Evolutionary conservation across 202 grass and related monocot species (phyloP), one percentile per base, ranked within the genome.

Genomic region (Dendrocalamus latiflorus): DNA sequence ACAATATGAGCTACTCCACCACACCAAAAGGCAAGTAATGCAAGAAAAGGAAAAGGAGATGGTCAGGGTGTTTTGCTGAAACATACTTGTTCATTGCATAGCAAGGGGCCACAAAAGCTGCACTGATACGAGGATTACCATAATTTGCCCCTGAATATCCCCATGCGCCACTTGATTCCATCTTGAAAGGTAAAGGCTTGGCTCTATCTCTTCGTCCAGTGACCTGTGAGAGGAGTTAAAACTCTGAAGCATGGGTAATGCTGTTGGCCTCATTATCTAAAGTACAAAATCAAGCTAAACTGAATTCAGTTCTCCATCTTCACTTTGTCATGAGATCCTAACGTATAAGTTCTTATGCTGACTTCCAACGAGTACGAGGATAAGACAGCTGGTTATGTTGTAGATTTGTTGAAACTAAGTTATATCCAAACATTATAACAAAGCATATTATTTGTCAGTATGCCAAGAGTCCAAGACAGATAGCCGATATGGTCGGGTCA

Each of bases 191-290:
- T 78, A 98, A 89, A 82, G 95, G 93, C 38, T 44, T 95, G 45
- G 93, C 95, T 86, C 95, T 93, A 74, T 95, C 95, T 87, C 95
- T 91, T 85, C 91, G 90, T 60, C 95, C 95, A 78, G 95, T 98
- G 62, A 98, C 95, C 95, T 98, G 80, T 8, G 5, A 76, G 36
- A 70, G 44, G 11, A 86, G 8, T 80, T 24, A 75, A 83, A 83
- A 49, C 1, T 79, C 1, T 69, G 43, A 86, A 54, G 56, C 7
- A 65, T 78, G 49, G 61, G 60, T 74, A 54, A 54, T 53, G 21
- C 21, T 74, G 44, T 8, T 63, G 44, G 38, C 17, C 37, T 76
- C 21, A 43, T 57, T 54, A 22, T 38, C 62, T 68, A 10, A 37
- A 74, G 33, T 74, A 54, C 16, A 42, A 54, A 26, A n/a, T 12